Percentiles rank a stretch among this genome's conserved stretches.
Conservation (phyloP, 2,329 filamentous ascomycete genomes). For the Alternaria metachromatica region DNA sequence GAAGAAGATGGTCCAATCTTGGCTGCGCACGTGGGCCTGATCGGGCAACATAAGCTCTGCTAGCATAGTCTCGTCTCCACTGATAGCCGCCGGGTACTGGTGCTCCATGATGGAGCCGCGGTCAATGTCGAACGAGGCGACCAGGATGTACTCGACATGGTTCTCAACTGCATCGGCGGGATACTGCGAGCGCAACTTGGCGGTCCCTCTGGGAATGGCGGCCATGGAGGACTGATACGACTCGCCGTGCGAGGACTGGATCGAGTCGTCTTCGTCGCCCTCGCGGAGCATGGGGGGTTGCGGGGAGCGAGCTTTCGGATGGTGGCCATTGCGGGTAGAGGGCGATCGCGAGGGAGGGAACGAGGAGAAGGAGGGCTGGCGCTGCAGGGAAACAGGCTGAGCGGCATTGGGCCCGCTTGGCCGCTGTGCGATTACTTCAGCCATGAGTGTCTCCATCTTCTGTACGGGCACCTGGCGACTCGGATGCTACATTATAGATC, state of each 20-base stretch:
- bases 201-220: background rate
- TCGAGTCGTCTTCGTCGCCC: constrained; percentile 40
- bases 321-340: constrained; percentile 46
- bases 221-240: constrained; percentile 25
- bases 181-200: constrained; percentile 56
- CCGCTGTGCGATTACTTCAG: constrained; percentile 40
- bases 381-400: constrained; percentile 38
- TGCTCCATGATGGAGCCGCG: constrained; percentile 97
- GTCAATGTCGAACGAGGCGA: constrained; percentile 97
- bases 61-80: constrained; percentile 96
- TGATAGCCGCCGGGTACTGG: constrained; percentile 93
- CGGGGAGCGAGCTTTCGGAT: constrained; percentile 43
- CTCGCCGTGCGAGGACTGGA: constrained; percentile 36
- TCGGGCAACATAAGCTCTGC: constrained; percentile 98
- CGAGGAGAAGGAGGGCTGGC: constrained; percentile 53
- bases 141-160: constrained; percentile 98
- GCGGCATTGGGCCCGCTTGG: constrained; percentile 21
- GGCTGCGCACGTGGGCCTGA: constrained; percentile 90
- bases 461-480: constrained; percentile 9
- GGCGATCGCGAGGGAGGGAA: constrained; percentile 50
- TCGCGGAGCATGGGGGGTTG: constrained; percentile 45
- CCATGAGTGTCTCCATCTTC: constrained; percentile 38
- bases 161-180: constrained; percentile 66
- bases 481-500: constrained; percentile 25
- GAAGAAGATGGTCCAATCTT: constrained; percentile 99